Conservation (phyloP, 139 green algal genomes). For the Chlamydomonas asymmetrica region DNA sequence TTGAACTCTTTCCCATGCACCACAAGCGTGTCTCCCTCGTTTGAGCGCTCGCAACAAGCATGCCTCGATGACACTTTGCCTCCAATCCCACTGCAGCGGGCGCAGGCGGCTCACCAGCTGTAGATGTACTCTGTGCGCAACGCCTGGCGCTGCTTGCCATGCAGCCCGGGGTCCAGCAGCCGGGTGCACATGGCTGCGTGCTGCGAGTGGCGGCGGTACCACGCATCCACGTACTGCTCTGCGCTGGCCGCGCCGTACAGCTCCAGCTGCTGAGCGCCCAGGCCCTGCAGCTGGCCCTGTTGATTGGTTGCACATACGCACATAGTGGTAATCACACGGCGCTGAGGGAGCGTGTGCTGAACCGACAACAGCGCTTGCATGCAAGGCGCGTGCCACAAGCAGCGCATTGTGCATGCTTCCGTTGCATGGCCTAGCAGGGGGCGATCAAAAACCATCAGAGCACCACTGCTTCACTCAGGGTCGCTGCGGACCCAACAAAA, state of each 20-base stretch:
- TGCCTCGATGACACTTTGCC: neutral
- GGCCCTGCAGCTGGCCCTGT: no score
- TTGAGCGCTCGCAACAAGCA: neutral
- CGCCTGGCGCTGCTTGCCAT: slow-evolving; percentile 7
- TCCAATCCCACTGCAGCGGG: neutral
- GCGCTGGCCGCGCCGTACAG: slow-evolving; percentile 22
- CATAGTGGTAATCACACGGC: no score
- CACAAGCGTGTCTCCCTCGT: neutral
- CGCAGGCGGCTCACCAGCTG: neutral
- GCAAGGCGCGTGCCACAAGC: no score
- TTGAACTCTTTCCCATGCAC: no score
- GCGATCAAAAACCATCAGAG: no score
- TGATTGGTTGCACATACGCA: no score
- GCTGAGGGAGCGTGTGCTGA: no score
- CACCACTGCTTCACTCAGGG: no score
- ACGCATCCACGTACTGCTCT: slow-evolving; percentile 12
- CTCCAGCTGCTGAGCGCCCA: slow-evolving; percentile 18
- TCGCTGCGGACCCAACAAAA: no score
- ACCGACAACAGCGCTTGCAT: no score
- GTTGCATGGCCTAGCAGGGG: no score
- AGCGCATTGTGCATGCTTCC: no score
- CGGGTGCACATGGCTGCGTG: slow-evolving; percentile 12
- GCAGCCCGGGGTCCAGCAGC: neutral
- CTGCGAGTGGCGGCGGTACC: slow-evolving; percentile 15
- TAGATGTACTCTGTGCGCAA: slow-evolving; percentile 22